These are phyloP conservation scores for Colletotrichum destructivum DNA, from an alignment of 2,329 filamentous ascomycete species.

Conservation along the genomic window DNA sequence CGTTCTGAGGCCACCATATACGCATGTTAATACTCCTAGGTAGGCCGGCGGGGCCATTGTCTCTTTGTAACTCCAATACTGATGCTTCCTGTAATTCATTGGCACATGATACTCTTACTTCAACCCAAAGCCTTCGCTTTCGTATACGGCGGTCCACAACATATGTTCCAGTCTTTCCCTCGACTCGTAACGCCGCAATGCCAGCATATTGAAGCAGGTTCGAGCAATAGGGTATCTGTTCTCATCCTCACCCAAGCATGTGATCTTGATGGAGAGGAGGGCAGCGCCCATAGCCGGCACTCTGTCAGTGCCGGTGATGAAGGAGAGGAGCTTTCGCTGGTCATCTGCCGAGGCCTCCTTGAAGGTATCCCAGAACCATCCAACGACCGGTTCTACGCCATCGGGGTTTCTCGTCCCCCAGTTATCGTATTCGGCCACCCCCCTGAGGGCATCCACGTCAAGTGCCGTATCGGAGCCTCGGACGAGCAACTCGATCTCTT, in stretches of 20 bases:
- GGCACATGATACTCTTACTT: slow-evolving; percentile 66
- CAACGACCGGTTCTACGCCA: slow-evolving; percentile 76
- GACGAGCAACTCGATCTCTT: slow-evolving; percentile 92
- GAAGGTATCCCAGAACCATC: slow-evolving; percentile 93
- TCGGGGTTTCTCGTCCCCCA: slow-evolving; percentile 75
- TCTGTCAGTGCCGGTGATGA: slow-evolving; percentile 91
- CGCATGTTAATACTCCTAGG: slow-evolving; percentile 16
- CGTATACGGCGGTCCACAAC: slow-evolving; percentile 89
- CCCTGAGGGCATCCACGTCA: slow-evolving; percentile 82
- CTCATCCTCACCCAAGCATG: slow-evolving; percentile 81
- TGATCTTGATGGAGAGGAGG: slow-evolving; percentile 82
- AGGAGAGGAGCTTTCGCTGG: slow-evolving; percentile 85
- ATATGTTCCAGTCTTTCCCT: slow-evolving; percentile 77
- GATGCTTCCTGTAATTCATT: slow-evolving; percentile 28
- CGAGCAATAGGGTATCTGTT: slow-evolving; percentile 86
- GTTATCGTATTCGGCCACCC: slow-evolving; percentile 86
- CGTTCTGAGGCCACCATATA: slow-evolving; percentile 7
- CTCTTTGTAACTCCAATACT: slow-evolving; percentile 32
- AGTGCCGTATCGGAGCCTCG: slow-evolving; percentile 88
- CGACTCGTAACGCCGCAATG: slow-evolving; percentile 80
- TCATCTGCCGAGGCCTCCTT: slow-evolving; percentile 73
- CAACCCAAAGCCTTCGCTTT: slow-evolving; percentile 93
- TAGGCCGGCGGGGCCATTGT: slow-evolving; percentile 10
- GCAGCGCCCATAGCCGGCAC: slow-evolving; percentile 91
- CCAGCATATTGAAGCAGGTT: slow-evolving; percentile 91